Base-by-base conservation (phyloP, 2,329 filamentous ascomycete genomes). In the Aspergillus flavus region DNA sequence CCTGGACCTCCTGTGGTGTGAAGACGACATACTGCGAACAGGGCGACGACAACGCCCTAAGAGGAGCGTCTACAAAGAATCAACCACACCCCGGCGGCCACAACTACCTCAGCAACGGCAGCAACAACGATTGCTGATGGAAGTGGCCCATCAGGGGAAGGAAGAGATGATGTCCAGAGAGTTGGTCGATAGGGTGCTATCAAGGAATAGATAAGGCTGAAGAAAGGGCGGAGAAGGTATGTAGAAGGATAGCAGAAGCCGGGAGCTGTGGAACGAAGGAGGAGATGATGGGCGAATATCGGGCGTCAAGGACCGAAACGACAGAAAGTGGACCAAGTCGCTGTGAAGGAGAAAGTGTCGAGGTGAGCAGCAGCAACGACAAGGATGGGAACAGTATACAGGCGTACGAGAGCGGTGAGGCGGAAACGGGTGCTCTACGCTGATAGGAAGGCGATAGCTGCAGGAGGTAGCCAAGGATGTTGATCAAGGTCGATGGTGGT, bases 1-100 rank as follows among this genome's bases (percentile, higher is more conserved):
- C 58, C 75, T 77, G 55, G 79, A 76, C 70, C 78, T 77, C 71
- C 76, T 77, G 41, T 76, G 78, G 69, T 80, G 78, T 69, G 75
- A 71, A 65, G 77, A 75, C 67, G 79, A 76, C 73, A 82, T 81
- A 77, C 74, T 77, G 80, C 78, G 59, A 41, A 62, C 63, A 65
- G 61, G 64, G 64, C 65, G 56, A 65, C 46, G 58, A 67, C 61
- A 61, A 61, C 65, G 63, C 59, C 62, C 64, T 64, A 67, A 64
- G 64, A 63, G 56, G 59, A 61, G 52, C 57, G 60, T 61, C 61
- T 45, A 64, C 57, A 52, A 56, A 45, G 56, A 61, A 61, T 59
- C 63, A 68, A 62, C 68, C 62, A 68, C 69, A 53, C 70, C 71
- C 69, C 64, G 64, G 70, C 72, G 70, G 72, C 73, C 73, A 70